Base-by-base conservation (phyloP, 2,329 filamentous ascomycete species). In the Fusarium sp. region DNA sequence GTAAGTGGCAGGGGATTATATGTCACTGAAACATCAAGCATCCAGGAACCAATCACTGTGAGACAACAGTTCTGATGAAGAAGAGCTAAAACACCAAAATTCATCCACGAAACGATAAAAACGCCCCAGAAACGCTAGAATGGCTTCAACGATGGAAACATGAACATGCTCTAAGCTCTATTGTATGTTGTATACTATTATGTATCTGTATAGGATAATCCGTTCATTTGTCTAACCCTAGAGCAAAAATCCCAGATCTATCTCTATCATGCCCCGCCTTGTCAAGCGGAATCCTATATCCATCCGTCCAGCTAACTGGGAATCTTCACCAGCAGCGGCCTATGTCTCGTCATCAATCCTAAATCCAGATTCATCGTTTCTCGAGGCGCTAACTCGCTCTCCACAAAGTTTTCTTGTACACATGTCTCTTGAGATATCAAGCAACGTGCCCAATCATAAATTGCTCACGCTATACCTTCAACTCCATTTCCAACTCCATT, bases 221-320 rank as follows among this genome's bases (percentile, higher is more conserved):
- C 74, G 60, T 78, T 77, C 76, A 76, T 78, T 77, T 71, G 67
- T 78, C 75, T 78, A 75, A 75, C 76, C 67, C 64, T 73, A 67
- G 70, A 62, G 70, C 60, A 72, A 71, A 60, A 66, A 67, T 69
- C 50, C 67, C 70, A 67, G 65, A 64, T 78, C 76, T 78, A 78
- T 75, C 69, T 76, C 67, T 71, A 75, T 78, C 70, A 67, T 74
- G 67, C 69, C 54, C 47, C 47, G 60, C 69, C 53, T 49, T 59
- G 74, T 57, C 50, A 54, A 52, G 72, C 72, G 64, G 44, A 63
- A 58, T 60, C 57, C 64, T 74, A 52, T 69, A 77, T 72, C 67
- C 69, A 70, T 75, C 69, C 67, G 61, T 74, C 52, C 52, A 59
- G 66, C 76, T 71, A 33, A 68, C 73, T 72, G 71, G 65, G 63